phyloP scores from a whole-genome alignment of 2,329 filamentous ascomycete species.

The Arthroderma sp. region DNA sequence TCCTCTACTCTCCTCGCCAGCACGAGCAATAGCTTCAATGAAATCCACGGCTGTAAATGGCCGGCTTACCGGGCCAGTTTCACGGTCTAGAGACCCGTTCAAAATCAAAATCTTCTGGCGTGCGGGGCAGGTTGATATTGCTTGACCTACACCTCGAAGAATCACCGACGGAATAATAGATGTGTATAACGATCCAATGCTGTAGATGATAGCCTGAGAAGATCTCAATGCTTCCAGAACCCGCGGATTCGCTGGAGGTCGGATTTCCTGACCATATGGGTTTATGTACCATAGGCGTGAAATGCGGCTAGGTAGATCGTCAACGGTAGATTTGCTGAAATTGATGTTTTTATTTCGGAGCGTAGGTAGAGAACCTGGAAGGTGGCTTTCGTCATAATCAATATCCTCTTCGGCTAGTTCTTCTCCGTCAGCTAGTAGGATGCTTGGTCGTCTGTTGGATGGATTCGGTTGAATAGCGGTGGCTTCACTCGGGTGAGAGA shows the following conservation, averaged over 20 bases:
- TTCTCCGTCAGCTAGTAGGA: constrained; percentile 21
- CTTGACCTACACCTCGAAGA: constrained; percentile 59
- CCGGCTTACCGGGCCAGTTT: constrained; percentile 57
- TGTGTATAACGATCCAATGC: constrained; percentile 87
- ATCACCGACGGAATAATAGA: constrained; percentile 74
- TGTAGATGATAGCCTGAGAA: constrained; percentile 66
- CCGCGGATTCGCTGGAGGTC: constrained; percentile 67
- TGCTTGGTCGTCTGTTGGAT: constrained; percentile 20
- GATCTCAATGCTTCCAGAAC: constrained; percentile 55
- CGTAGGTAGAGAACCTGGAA: constrained; percentile 56
- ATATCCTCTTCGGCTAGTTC: constrained; percentile 18
- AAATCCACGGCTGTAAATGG: constrained; percentile 70
- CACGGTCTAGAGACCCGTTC: constrained; percentile 72
- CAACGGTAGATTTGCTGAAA: constrained; percentile 68
- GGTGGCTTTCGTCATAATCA: constrained; percentile 31
- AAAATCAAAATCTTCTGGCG: constrained; percentile 68
- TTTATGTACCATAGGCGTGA: constrained; percentile 92
- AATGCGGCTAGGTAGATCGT: constrained; percentile 67
- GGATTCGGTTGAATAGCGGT: constrained; percentile 34
- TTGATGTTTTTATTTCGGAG: constrained; percentile 68
- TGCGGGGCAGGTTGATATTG: constrained; percentile 39
- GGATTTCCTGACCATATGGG: constrained; percentile 93
- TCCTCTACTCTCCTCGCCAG: constrained; percentile 55
- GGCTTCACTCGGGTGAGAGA: constrained; percentile 65
- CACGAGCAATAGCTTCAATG: constrained; percentile 62